phyloP scores from a whole-genome alignment of 805 yeast genomes.

The Pichia rugopelliculosa region DNA sequence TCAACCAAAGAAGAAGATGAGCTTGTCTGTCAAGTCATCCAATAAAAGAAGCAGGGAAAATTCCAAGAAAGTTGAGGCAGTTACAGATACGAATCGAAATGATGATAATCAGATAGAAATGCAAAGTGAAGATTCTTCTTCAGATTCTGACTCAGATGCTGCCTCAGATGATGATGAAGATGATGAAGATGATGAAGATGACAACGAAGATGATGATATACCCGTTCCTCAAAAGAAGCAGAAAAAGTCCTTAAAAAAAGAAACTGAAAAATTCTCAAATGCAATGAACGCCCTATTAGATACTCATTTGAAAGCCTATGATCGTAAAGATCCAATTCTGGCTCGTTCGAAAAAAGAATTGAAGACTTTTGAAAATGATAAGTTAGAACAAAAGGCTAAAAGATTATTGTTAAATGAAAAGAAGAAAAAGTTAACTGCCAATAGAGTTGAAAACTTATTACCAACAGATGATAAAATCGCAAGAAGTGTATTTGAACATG shows the following conservation, averaged over 20 bases:
- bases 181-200: constrained; percentile 17
- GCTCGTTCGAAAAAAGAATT: constrained; percentile 68
- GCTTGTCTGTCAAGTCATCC: neutral
- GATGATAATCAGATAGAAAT: constrained; percentile 10
- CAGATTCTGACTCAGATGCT: constrained; percentile 3
- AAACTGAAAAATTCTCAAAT: constrained; percentile 67
- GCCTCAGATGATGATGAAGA: constrained; percentile 12
- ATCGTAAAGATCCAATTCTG: constrained; percentile 82
- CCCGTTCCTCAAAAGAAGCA: constrained; percentile 40
- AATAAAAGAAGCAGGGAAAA: neutral
- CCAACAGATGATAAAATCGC: constrained; percentile 54
- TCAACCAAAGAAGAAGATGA: neutral
- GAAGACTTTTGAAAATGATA: constrained; percentile 71
- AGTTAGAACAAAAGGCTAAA: constrained; percentile 78
- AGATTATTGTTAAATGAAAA: constrained; percentile 64
- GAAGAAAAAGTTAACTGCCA: constrained; percentile 55
- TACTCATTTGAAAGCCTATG: constrained; percentile 82
- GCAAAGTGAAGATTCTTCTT: constrained; percentile 1
- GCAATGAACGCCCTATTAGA: constrained; percentile 82
- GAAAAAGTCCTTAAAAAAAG: constrained; percentile 54
- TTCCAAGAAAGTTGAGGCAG: neutral
- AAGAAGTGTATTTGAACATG: constrained; percentile 42
- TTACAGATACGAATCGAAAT: neutral
- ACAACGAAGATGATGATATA: constrained; percentile 24
- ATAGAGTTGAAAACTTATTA: constrained; percentile 59